Percentiles rank a stretch among this genome's conserved stretches.
Evolutionary conservation across 441 rosid species (phyloP).

Genomic region (Flueggea neowawraea): DNA sequence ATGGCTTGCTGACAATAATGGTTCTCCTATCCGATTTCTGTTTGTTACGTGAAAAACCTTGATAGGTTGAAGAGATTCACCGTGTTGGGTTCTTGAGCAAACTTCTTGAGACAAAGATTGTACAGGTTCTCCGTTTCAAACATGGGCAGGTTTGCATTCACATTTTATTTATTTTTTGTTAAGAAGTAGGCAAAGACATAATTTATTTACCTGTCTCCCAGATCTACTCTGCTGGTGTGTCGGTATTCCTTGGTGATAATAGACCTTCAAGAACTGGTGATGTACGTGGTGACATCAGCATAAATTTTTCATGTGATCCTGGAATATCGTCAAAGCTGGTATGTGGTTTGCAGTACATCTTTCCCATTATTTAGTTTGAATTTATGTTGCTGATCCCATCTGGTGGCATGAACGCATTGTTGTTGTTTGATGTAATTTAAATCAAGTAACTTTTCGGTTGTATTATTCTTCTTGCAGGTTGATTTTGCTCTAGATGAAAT

Average conservation of each 20-base stretch:
- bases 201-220: constrained; percentile 27
- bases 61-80: constrained; percentile 61
- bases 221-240: constrained; percentile 92
- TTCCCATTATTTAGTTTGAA: background rate
- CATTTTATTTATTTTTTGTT: constrained; percentile 3
- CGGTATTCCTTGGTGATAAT: constrained; percentile 90
- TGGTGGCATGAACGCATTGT: no score
- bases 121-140: constrained; percentile 90
- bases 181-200: constrained; percentile 18
- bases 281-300: constrained; percentile 81
- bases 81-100: constrained; percentile 77
- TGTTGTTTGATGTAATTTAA: background rate
- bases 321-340: constrained; percentile 83
- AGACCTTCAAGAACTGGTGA: constrained; percentile 92
- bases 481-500: constrained; percentile 81
- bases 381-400: no score
- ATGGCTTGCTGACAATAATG: no score
- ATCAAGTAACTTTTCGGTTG: constrained; percentile 4
- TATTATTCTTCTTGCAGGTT: constrained; percentile 37
- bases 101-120: constrained; percentile 85
- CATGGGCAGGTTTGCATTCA: constrained; percentile 74
- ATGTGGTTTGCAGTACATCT: constrained; percentile 13
- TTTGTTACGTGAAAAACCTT: no score
- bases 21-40: no score
- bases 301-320: constrained; percentile 92